A percentile compares a stretch with the other conserved stretches of the same genome.
Evolutionary conservation across 768 basidiomycete species (phyloP).

Genomic region (Lyophyllum atratum): DNA sequence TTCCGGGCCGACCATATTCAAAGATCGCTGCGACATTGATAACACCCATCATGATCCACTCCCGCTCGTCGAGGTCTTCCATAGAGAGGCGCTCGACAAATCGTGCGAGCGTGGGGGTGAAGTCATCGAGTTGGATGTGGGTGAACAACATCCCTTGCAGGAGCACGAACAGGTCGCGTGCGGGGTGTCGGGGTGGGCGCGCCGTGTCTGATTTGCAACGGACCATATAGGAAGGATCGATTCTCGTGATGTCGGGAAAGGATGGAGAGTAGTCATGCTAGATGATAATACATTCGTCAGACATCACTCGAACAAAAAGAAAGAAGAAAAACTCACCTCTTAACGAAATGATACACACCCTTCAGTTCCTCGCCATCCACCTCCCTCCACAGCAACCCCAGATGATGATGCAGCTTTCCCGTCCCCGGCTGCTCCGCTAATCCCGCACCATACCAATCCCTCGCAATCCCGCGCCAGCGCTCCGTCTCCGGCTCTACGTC

Average conservation of each 20-base stretch:
- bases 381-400: slow-evolving; percentile 86
- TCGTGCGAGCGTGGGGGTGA: slow-evolving; percentile 75
- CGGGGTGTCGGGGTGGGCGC: slow-evolving; percentile 73
- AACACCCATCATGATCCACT: slow-evolving; percentile 97
- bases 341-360: slow-evolving; percentile 90
- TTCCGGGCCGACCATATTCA: slow-evolving; percentile 82
- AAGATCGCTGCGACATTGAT: slow-evolving; percentile 80
- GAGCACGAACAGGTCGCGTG: slow-evolving; percentile 83
- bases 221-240: slow-evolving; percentile 91
- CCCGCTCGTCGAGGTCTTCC: slow-evolving; percentile 77
- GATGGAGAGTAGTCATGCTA: slow-evolving; percentile 91
- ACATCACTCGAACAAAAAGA: slow-evolving; percentile 4
- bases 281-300: not conserved
- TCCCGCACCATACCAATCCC: slow-evolving; percentile 92
- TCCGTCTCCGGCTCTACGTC: slow-evolving; percentile 92
- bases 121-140: slow-evolving; percentile 91
- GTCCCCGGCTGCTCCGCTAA: slow-evolving; percentile 90
- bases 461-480: slow-evolving; percentile 84
- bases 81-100: slow-evolving; percentile 86
- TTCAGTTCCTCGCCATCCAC: slow-evolving; percentile 80
- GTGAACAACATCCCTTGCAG: slow-evolving; percentile 98
- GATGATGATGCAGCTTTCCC: slow-evolving; percentile 92
- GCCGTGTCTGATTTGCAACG: slow-evolving; percentile 65
- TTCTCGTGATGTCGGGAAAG: slow-evolving; percentile 87
- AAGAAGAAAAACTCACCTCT: slow-evolving; percentile 63